Evolutionary conservation across 2,329 filamentous ascomycete species (phyloP), one percentile per base, ranked within the genome.

Genomic region (Trichophyton verrucosum): DNA sequence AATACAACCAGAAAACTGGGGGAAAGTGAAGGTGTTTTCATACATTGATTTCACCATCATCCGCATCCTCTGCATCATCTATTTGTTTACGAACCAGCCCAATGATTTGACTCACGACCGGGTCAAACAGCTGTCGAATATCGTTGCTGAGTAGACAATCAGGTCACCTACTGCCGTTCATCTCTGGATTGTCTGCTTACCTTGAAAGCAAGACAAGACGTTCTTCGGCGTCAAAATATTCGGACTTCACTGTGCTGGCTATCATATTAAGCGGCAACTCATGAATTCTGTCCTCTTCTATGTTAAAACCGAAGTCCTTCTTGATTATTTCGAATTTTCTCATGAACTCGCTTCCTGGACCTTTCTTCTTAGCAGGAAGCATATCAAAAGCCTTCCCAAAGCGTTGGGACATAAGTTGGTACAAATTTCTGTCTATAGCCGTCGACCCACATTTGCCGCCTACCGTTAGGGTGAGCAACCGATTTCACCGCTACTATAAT

Each of bases 361-460:
- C 68, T 17, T 64, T 70, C 56, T 42, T 67, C 38, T 66, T 63
- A 1, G 61, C 22, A 1, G 63, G 59, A 11, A 75, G 51, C 4
- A 56, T 27, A 5, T 66, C 63, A 62, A 73, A 75, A 0, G 66
- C 66, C 3, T 55, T 27, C 0, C 70, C 71, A 60, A 72, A 74
- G 1, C 59, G 66, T 6, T 63, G 20, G 1, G 62, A 61, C 67
- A 74, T 70, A 57, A 67, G 67, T 9, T 64, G 55, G 49, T 73
- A 67, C 57, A 74, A 70, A 15, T 68, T 64, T 1, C 72, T 65
- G 58, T 75, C 73, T 13, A 75, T 67, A 8, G 63, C 64, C 3
- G 71, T 74, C 1, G 67, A 69, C 0, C 72, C 72, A 55, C 67
- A 70, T 63, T 74, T 74, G 7, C 63, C 70, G 17, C 71, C 70